Evolutionary conservation across 2,329 filamentous ascomycete species (phyloP).

Genomic region (Orbilia ellipsospora): DNA sequence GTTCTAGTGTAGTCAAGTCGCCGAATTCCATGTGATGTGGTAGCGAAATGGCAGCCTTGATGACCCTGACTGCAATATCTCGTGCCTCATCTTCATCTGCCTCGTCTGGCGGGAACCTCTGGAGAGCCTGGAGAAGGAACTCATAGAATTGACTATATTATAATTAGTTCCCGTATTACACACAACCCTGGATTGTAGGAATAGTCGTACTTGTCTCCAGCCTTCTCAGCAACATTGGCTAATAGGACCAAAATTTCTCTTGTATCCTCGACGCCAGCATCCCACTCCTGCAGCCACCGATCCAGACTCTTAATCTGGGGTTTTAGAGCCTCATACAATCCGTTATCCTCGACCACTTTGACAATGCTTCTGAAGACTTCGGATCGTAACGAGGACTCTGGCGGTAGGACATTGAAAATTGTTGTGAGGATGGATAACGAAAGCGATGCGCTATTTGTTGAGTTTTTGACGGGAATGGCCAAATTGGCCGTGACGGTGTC

Average conservation of each 20-base stretch:
- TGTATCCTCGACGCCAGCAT: constrained; percentile 81
- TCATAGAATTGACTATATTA: constrained; percentile 67
- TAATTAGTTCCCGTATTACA: background rate
- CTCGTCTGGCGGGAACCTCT: constrained; percentile 75
- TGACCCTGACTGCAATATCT: constrained; percentile 71
- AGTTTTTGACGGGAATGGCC: constrained; percentile 84
- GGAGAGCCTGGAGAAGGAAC: constrained; percentile 80
- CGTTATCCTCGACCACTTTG: constrained; percentile 78
- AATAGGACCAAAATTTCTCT: constrained; percentile 86
- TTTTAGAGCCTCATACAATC: constrained; percentile 84
- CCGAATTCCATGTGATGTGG: constrained; percentile 78
- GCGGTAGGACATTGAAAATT: constrained; percentile 91
- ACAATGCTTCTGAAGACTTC: constrained; percentile 91
- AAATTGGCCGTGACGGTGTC: constrained; percentile 90
- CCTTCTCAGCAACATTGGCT: constrained; percentile 80
- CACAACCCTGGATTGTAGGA: constrained; percentile 66
- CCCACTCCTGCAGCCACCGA: constrained; percentile 84
- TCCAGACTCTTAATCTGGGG: constrained; percentile 85
- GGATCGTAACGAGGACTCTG: constrained; percentile 81
- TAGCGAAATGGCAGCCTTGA: constrained; percentile 74
- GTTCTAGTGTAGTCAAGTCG: constrained; percentile 75
- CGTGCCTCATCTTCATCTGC: constrained; percentile 68
- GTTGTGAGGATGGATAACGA: constrained; percentile 91
- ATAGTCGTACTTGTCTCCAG: constrained; percentile 78
- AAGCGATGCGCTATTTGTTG: constrained; percentile 85